These are phyloP conservation scores for Verticillium albo-atrum DNA, from an alignment of 2,329 filamentous ascomycete species.

Conservation along the genomic window DNA sequence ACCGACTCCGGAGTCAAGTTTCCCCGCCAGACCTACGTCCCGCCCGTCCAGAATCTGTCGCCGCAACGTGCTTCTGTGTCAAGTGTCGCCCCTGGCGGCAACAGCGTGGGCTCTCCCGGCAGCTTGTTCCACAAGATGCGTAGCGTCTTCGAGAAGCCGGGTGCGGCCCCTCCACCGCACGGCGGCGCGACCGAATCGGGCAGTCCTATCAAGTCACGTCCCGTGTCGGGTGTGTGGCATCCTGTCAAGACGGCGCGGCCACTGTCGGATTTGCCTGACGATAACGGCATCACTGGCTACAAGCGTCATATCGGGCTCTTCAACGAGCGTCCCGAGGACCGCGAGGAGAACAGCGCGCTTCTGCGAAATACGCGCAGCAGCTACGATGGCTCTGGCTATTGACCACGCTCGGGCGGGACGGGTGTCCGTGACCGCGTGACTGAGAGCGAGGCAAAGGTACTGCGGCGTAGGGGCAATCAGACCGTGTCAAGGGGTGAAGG, in stretches of 20 bases:
- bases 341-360: slow-evolving; percentile 24
- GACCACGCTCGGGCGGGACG: slow-evolving; percentile 32
- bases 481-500: slow-evolving; percentile 6
- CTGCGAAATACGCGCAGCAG: slow-evolving; percentile 14
- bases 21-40: background rate
- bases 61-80: slow-evolving; percentile 1
- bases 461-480: background rate
- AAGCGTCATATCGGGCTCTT: slow-evolving; percentile 9
- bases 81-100: slow-evolving; percentile 3
- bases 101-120: slow-evolving; percentile 14
- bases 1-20: slow-evolving; percentile 11
- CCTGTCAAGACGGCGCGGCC: slow-evolving; percentile 6
- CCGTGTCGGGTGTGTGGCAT: slow-evolving; percentile 18
- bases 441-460: background rate
- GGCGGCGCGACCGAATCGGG: background rate
- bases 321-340: slow-evolving; percentile 13
- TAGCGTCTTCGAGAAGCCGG: slow-evolving; percentile 30
- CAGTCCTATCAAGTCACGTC: slow-evolving; percentile 17
- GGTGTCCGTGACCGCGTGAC: slow-evolving; percentile 1
- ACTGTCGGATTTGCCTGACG: slow-evolving; percentile 10
- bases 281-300: slow-evolving; percentile 8
- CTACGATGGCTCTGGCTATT: slow-evolving; percentile 17
- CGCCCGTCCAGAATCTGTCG: slow-evolving; percentile 2
- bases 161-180: background rate
- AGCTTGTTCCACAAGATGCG: slow-evolving; percentile 35